Evolutionary conservation across 2,329 filamentous ascomycete species (phyloP), one percentile per base, ranked within the genome.

Genomic region (Calonectria hawksworthii): DNA sequence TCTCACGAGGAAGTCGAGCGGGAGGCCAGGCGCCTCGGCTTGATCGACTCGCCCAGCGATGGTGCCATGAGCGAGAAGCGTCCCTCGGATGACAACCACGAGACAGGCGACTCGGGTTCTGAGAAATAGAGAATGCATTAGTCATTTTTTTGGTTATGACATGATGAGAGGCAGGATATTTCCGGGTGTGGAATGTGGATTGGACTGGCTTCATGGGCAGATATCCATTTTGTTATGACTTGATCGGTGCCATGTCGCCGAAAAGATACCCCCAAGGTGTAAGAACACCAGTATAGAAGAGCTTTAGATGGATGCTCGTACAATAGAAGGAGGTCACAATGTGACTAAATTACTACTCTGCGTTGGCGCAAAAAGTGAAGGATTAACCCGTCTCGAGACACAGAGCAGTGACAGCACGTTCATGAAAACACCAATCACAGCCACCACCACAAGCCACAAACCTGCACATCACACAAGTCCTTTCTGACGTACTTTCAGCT

Each of bases 1-100:
- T 82, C 86, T 4, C 86, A 87, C 13, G 85, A 87, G 54, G 88
- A 92, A 77, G 87, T 92, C 36, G 89, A 92, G 82, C 83, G 86
- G 67, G 88, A 90, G 75, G 85, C 81, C 14, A 50, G 81, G 1
- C 79, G 79, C 2, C 74, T 81, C 23, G 79, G 79, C 26, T 75
- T 81, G n/a, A 74, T 81, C 32, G 54, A 73, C 3, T 65, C 72
- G 30, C 41, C 41, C 6, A 68, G 74, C 30, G 70, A 72, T 3
- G 79, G 79, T 1, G 79, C 69, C 6, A 70, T 80, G 68, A 38
- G 34, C n/a, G 76, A 80, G 66, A 81, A 81, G 74, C 66, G 71
- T 3, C 32, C 44, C 28, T 44, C 34, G n/a, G 54, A 70, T 10
- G 71, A 71, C 38, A 66, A 44, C n/a, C 54, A 44, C 32, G 68